phyloP scores from a whole-genome alignment of 2,329 filamentous ascomycete genomes.

The Paracorniculantispora psalliotae region DNA sequence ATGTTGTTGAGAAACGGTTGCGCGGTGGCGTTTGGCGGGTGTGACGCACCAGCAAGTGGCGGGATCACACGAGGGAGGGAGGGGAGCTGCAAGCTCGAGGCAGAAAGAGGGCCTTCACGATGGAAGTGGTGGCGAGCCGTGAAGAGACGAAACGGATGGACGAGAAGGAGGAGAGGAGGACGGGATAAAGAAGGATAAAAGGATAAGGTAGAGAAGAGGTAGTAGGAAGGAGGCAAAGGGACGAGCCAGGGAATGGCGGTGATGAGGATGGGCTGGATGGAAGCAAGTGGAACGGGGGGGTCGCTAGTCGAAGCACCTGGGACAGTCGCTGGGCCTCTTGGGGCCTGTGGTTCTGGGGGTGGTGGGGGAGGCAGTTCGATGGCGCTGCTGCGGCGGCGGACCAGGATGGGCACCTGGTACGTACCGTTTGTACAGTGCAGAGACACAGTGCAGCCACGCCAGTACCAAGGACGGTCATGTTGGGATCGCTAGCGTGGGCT shows the following conservation, averaged over 20 bases:
- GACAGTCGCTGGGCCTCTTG: constrained; percentile 9
- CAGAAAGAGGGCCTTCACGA: constrained; percentile 14
- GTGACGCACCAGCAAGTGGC: constrained; percentile 1
- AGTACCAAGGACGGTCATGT: not conserved
- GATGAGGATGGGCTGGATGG: constrained; percentile 15
- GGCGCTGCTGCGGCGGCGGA: constrained; percentile 12
- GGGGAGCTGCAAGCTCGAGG: constrained; percentile 18
- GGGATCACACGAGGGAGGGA: constrained; percentile 4
- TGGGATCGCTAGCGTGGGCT: not conserved
- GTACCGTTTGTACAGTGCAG: not conserved
- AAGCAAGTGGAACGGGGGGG: constrained; percentile 16
- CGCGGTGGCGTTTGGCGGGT: constrained; percentile 2
- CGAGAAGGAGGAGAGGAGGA: constrained; percentile 13
- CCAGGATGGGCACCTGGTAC: constrained; percentile 2
- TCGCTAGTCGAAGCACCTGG: constrained; percentile 14
- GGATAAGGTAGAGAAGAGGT: constrained; percentile 14
- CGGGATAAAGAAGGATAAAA: constrained; percentile 16
- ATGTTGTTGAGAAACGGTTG: constrained; percentile 4
- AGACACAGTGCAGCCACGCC: not conserved
- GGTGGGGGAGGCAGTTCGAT: constrained; percentile 11
- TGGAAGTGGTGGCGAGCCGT: constrained; percentile 8
- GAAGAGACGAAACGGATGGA: constrained; percentile 7
- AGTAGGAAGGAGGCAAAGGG: constrained; percentile 11
- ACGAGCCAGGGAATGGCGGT: constrained; percentile 14
- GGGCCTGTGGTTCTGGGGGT: constrained; percentile 8